Base-by-base conservation (phyloP, 163 green algal genomes). In the Chloromonas sp. region DNA sequence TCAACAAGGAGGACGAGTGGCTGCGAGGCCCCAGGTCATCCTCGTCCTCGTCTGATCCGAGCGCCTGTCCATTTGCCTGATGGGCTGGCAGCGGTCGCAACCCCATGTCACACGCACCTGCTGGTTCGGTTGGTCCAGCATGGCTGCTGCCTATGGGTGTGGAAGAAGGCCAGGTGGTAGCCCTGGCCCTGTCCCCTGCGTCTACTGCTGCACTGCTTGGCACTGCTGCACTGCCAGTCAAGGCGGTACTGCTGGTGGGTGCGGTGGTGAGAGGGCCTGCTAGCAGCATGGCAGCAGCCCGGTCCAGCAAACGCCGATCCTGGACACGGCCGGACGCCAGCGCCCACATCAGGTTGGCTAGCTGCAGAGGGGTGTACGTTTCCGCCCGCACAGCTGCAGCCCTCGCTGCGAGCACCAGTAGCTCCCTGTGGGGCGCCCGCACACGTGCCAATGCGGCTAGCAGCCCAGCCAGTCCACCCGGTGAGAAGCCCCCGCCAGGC, bases 261-360 rank as follows among this genome's bases (percentile, higher is more conserved):
- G 36, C 36, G 36, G 36, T 36, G 36, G 36, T 36, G 36, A 36
- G 36, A 36, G 36, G 36, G 36, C 36, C 36, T 36, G 36, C 36
- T 36, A 36, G 36, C 36, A 36, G 36, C 36, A 36, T 36, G 36
- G 36, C 36, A 36, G 36, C 36, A 36, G 36, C 13, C n/a, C 80
- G 80, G 2, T 57, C 80, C 80, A 84, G 81, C 81, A 84, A 57
- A 2, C 58, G 2, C 62, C n/a, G 36, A 14, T 84, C 70, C 36
- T n/a, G 57, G 66, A 84, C 70, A 0, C 81, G 81, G 36, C 70
- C 11, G 36, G 8, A n/a, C 1, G 81, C 70, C 81, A 84, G 66
- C 36, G 81, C 66, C 81, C 81, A 79, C n/a, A 84, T 58, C 81
- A 84, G 2, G 57, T 84, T 84, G 66, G 81, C 81, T 13, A 78